These are phyloP conservation scores for Stemphylium beticola DNA, from an alignment of 2,329 filamentous ascomycete species.

Conservation along the genomic window DNA sequence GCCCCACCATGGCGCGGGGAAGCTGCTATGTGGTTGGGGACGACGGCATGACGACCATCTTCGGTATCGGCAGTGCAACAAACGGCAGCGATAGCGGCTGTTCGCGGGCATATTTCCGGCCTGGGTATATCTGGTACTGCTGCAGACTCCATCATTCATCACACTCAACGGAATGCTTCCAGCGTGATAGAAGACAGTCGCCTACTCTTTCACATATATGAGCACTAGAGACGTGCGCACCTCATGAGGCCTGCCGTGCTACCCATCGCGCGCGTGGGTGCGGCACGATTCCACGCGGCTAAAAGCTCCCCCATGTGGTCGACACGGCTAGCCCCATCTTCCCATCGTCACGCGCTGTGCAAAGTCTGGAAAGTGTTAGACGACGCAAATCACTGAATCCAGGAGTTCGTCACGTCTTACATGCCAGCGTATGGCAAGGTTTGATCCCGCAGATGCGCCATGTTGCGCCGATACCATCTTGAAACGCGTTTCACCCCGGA, in stretches of 20 bases:
- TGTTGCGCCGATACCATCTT: conserved; percentile 15
- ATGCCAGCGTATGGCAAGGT: background rate
- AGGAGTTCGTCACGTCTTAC: background rate
- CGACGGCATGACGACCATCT: background rate
- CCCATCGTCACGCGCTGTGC: too few species aligned
- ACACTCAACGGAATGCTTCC: too few species aligned
- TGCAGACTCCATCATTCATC: too few species aligned
- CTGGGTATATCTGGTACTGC: background rate
- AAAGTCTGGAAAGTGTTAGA: too few species aligned
- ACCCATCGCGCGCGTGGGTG: background rate
- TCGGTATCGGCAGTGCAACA: background rate
- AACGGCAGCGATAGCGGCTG: conserved; percentile 1
- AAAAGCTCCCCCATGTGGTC: background rate
- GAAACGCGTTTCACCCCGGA: conserved; percentile 25
- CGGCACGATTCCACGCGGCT: conserved; percentile 1
- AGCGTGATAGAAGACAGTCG: too few species aligned
- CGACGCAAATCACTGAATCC: background rate
- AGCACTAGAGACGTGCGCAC: too few species aligned
- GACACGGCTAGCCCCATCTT: background rate
- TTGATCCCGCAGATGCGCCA: conserved; percentile 5
- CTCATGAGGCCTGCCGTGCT: background rate
- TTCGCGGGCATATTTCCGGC: background rate
- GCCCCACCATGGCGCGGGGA: conserved; percentile 29
- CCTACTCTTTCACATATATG: too few species aligned
- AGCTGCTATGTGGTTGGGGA: conserved; percentile 6